Percentiles rank a stretch among this genome's conserved stretches.
phyloP scores from a whole-genome alignment of 345 rosid species.

The Aurinia saxatilis region DNA sequence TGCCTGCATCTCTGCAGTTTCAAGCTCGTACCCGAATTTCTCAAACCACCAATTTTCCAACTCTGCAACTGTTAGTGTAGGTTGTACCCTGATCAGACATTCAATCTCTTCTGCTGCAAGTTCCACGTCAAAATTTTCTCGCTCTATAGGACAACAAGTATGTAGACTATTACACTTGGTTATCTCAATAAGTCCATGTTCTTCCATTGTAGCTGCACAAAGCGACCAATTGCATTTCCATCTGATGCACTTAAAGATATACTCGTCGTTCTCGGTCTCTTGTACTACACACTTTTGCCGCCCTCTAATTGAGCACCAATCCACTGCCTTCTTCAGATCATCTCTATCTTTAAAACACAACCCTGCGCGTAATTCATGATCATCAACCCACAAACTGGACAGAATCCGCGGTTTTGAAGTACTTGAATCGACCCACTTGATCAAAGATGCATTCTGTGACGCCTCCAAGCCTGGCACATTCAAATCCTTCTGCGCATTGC shows the following conservation, averaged over 20 bases:
- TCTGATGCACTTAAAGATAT: background rate
- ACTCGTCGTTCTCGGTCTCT: background rate
- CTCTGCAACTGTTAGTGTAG: background rate
- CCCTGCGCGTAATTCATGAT: background rate
- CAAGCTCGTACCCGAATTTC: background rate
- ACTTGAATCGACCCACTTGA: background rate
- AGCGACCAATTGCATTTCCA: conserved; percentile 17
- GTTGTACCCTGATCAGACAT: background rate
- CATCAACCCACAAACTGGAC: conserved; percentile 17
- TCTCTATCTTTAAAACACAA: conserved; percentile 1
- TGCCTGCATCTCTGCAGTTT: background rate
- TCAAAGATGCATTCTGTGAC: background rate
- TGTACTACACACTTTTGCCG: background rate
- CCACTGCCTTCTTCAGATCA: conserved; percentile 11
- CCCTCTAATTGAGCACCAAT: conserved; percentile 10
- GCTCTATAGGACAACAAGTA: background rate
- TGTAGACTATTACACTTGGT: background rate
- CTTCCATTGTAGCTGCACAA: background rate
- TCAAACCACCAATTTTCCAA: background rate
- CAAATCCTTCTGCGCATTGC: background rate
- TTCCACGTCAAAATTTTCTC: background rate
- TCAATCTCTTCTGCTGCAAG: background rate
- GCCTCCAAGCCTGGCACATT: background rate
- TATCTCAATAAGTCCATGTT: conserved; percentile 3
- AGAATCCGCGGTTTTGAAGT: background rate